Evolutionary conservation across 2,329 filamentous ascomycete genomes (phyloP).

Genomic region (Colletotrichum cereale): DNA sequence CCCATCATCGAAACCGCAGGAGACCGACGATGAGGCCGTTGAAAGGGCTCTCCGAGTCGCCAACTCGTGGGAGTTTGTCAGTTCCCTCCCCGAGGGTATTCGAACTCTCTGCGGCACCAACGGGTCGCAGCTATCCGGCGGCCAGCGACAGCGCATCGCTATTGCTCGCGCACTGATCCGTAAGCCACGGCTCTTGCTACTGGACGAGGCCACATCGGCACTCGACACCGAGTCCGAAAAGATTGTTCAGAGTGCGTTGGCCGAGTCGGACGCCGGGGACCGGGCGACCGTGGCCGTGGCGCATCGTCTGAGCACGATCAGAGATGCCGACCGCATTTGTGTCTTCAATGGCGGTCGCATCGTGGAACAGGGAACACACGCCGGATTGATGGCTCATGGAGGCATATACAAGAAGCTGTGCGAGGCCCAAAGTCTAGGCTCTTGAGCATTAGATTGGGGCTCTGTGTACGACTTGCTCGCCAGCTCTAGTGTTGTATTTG

Average conservation of each 20-base stretch:
- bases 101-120: constrained; percentile 73
- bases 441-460: neutral
- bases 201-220: constrained; percentile 78
- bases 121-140: constrained; percentile 77
- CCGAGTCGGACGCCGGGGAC: constrained; percentile 40
- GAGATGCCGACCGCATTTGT: constrained; percentile 32
- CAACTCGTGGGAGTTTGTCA: constrained; percentile 68
- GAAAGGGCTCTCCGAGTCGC: constrained; percentile 64
- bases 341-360: constrained; percentile 12
- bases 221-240: constrained; percentile 75
- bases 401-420: constrained; percentile 25
- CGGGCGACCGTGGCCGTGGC: constrained; percentile 33
- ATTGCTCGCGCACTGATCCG: constrained; percentile 79
- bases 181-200: constrained; percentile 72
- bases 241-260: constrained; percentile 72
- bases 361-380: constrained; percentile 15
- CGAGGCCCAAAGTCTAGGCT: constrained; percentile 12
- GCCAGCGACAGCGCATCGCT: constrained; percentile 78
- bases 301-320: constrained; percentile 36
- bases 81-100: constrained; percentile 67
- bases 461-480: no score
- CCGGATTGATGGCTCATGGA: neutral
- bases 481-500: no score
- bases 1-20: neutral
- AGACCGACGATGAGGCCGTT: constrained; percentile 53